Conservation (phyloP, 768 basidiomycete species). For the Lentinula guzmanii region DNA sequence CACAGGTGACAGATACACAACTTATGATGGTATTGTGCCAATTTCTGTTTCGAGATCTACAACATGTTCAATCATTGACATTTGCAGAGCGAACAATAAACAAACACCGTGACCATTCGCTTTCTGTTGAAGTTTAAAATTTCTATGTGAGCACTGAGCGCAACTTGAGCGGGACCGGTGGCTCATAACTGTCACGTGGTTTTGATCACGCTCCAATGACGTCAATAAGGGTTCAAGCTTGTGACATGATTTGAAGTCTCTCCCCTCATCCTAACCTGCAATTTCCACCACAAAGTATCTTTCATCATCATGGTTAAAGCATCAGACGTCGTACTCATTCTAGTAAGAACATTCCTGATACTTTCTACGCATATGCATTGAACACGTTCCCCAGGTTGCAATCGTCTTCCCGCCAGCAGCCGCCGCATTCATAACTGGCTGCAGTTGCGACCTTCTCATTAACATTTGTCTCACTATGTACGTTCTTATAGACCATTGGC, state of each 20-base stretch:
- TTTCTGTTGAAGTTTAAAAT: no score
- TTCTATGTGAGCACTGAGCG: no score
- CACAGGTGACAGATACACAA: no score
- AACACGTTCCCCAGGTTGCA: constrained; percentile 43
- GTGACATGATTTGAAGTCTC: background rate
- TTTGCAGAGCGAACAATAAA: no score
- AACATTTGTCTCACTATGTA: constrained; percentile 77
- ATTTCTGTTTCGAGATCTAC: no score
- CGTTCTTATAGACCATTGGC: constrained; percentile 11
- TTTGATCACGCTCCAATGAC: background rate
- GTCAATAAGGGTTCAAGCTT: background rate
- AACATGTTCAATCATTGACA: no score
- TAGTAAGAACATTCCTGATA: constrained; percentile 36
- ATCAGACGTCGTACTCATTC: constrained; percentile 75
- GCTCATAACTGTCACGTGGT: no score
- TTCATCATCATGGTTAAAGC: constrained; percentile 42
- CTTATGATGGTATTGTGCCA: no score
- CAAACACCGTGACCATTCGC: no score
- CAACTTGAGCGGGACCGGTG: no score
- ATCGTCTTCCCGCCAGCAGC: constrained; percentile 82
- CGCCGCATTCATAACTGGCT: constrained; percentile 71
- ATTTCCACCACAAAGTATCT: background rate
- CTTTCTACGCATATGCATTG: background rate
- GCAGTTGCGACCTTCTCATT: constrained; percentile 82
- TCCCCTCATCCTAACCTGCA: background rate